Base-by-base conservation (phyloP, 163 green algal species). In the Trebouxiophyceae sp. region DNA sequence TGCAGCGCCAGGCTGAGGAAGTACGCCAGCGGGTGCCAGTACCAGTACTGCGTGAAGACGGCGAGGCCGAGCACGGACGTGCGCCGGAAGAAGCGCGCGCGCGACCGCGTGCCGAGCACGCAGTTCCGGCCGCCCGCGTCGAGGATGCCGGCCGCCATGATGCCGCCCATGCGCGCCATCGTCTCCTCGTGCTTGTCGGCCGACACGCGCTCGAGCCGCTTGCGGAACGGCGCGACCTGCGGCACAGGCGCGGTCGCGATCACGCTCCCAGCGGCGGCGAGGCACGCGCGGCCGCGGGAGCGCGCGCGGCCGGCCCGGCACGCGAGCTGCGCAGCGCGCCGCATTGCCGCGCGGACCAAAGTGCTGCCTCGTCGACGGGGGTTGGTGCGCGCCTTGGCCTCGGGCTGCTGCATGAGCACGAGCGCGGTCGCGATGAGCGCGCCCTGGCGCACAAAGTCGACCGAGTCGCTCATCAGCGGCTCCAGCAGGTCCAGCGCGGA, bases 41-140 rank as follows among this genome's bases (percentile, higher is more conserved):
- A 84, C 91, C 94, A 99, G 83, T 97, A 95, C 77, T 98, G 92
- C 20, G 83, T 88, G 82, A 99, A 99, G 19, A 99, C 73, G 1
- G 90, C 87, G 58, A 98, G 80, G 5, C 88, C 93, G 8, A 98
- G 69, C 20, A 97, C 77, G 31, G 77, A 85, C 33, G 93, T 93
- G 68, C 91, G 86, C 22, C 91, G 83, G 82, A 50, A 50, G 39
- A n/a, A 50, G 12, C 39, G 8, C 12, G 39, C 12, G 16, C 39
- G 16, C 39, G 39, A 50, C 12, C 39, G 39, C 70, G 97, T 77
- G 0, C 71, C 81, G 20, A 98, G 64, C 31, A 84, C 96, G n/a
- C 87, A 76, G 76, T 99, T 99, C 70, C 94, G 86, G 4, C 94
- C 94, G 33, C 87, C 89, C 34, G 80, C 83, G 57, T 93, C 86